Percentiles rank a stretch among this genome's conserved stretches.
Conservation (phyloP, 441 rosid species). For the Croton laevigatus region DNA sequence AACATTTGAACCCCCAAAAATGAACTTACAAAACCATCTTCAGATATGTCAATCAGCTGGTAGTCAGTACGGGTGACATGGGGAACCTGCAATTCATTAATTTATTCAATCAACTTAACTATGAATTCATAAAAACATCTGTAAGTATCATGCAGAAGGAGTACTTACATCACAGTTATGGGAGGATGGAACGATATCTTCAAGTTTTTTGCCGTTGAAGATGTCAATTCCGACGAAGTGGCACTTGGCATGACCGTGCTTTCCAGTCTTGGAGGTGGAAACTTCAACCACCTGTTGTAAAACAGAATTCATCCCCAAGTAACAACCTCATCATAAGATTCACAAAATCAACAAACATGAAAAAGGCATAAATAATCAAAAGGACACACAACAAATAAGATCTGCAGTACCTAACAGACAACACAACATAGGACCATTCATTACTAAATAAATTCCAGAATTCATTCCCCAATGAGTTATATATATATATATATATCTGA, state of each 20-base stretch:
- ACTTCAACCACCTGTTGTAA: constrained; percentile 62
- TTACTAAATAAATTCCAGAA: too few species aligned
- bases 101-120: background rate
- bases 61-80: constrained; percentile 75
- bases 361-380: too few species aligned
- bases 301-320: background rate
- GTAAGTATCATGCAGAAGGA: background rate
- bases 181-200: constrained; percentile 83
- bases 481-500: too few species aligned
- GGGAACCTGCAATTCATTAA: constrained; percentile 46
- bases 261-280: constrained; percentile 81
- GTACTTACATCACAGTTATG: constrained; percentile 70
- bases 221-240: constrained; percentile 81
- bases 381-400: too few species aligned
- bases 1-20: background rate
- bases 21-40: constrained; percentile 72
- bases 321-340: too few species aligned
- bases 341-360: too few species aligned
- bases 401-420: too few species aligned
- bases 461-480: too few species aligned
- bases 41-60: constrained; percentile 81
- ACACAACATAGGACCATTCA: too few species aligned
- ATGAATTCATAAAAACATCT: background rate
- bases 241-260: constrained; percentile 88
- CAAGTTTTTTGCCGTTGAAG: constrained; percentile 75